These are phyloP conservation scores for Nicotiana obtusifolia DNA, from an alignment of 257 asterid species.

Conservation along the genomic window DNA sequence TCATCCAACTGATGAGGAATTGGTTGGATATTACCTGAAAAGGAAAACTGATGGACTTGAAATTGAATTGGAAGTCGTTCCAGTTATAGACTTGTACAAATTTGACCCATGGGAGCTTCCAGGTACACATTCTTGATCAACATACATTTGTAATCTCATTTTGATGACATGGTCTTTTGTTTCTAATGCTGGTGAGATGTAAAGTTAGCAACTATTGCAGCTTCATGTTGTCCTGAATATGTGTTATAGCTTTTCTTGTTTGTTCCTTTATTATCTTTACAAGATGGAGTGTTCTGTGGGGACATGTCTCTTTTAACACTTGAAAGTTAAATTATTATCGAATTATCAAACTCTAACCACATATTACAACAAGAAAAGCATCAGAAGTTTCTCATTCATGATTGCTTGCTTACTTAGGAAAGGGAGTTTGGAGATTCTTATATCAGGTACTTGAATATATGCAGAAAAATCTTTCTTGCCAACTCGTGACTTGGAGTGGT, in stretches of 20 bases:
- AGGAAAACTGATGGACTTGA: constrained; percentile 46
- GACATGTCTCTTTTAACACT: constrained; percentile 20
- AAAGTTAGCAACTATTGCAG: not conserved
- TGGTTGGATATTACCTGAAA: constrained; percentile 42
- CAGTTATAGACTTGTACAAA: constrained; percentile 40
- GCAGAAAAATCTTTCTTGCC: constrained; percentile 54
- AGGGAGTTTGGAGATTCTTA: not conserved
- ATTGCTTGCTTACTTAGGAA: not conserved
- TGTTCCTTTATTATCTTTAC: constrained; percentile 9
- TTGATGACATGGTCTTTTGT: too few relatives aligned
- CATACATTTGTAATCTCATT: not conserved
- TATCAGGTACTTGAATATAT: not conserved
- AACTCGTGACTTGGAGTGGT: constrained; percentile 47
- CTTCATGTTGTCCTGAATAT: not conserved
- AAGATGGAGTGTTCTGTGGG: constrained; percentile 16
- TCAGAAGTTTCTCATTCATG: not conserved
- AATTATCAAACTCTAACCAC: not conserved
- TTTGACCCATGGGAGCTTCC: constrained; percentile 54
- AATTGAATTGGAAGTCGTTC: constrained; percentile 48
- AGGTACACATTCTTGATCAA: constrained; percentile 23
- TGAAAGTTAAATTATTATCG: not conserved
- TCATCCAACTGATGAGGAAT: constrained; percentile 47
- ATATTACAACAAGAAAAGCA: not conserved
- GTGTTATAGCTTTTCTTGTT: constrained; percentile 1
- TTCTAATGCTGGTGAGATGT: not conserved